Evolutionary conservation across 306 rosid species (phyloP).

Genomic region (Prunus armeniaca): DNA sequence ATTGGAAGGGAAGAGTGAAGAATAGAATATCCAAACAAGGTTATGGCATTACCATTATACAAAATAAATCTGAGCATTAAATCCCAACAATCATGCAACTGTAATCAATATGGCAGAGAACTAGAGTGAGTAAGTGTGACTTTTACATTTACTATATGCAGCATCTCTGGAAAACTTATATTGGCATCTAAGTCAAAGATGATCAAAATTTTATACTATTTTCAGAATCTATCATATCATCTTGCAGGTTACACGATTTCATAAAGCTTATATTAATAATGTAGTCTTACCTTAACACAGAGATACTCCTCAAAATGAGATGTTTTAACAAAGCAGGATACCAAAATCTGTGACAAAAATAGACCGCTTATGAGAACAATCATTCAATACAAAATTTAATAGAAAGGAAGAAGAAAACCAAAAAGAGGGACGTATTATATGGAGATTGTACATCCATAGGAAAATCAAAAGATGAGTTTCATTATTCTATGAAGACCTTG

Average conservation of each 20-base stretch:
- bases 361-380: neutral
- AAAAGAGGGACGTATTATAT: neutral
- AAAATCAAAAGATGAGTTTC: neutral
- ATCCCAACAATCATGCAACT: neutral
- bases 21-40: neutral
- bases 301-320: slow-evolving; percentile 93
- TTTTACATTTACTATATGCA: neutral
- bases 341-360: slow-evolving; percentile 62
- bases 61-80: slow-evolving; percentile 1
- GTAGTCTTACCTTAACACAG: slow-evolving; percentile 71
- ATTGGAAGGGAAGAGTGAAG: neutral
- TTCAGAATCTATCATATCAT: neutral
- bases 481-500: neutral
- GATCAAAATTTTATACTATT: neutral
- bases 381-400: neutral
- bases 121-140: neutral
- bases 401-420: neutral
- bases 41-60: neutral
- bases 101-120: neutral
- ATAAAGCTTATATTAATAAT: neutral
- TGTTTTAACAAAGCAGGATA: slow-evolving; percentile 98
- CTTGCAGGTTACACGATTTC: neutral
- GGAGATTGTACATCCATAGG: neutral
- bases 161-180: neutral
- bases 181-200: neutral